Conservation (phyloP, 257 asterid species). For the Misopates orontium region DNA sequence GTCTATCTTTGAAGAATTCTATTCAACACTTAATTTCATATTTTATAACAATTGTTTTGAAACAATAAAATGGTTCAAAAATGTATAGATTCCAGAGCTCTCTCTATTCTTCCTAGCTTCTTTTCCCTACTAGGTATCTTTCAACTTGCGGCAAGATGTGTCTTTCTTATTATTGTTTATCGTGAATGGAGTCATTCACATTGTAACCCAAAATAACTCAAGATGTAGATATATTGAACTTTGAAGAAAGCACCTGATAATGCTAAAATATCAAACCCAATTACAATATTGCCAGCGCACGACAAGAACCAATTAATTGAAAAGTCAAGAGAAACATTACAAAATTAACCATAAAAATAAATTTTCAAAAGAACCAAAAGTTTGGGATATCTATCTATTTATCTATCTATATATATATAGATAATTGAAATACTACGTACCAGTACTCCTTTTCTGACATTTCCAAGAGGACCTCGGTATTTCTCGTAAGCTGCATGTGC, state of each 20-base stretch:
- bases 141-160: no score
- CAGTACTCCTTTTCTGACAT: constrained; percentile 98
- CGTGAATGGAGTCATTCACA: no score
- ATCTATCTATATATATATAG: not conserved
- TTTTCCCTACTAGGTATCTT: no score
- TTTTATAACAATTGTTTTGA: not conserved
- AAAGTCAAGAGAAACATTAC: constrained; percentile 8
- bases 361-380: not conserved
- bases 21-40: constrained; percentile 3
- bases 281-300: constrained; percentile 11
- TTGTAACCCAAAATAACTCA: not conserved
- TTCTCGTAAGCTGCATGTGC: constrained; percentile 75
- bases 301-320: not conserved
- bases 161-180: no score
- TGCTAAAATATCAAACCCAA: not conserved
- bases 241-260: constrained; percentile 4
- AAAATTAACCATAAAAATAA: not conserved
- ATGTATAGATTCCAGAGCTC: no score
- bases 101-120: no score
- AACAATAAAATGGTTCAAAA: not conserved
- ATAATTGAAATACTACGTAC: constrained; percentile 40
- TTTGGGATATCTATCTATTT: no score
- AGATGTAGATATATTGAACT: constrained; percentile 3
- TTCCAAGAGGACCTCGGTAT: constrained; percentile 93
- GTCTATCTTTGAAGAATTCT: not conserved